Conservation (phyloP, 768 basidiomycete species). For the Mycena maculata region DNA sequence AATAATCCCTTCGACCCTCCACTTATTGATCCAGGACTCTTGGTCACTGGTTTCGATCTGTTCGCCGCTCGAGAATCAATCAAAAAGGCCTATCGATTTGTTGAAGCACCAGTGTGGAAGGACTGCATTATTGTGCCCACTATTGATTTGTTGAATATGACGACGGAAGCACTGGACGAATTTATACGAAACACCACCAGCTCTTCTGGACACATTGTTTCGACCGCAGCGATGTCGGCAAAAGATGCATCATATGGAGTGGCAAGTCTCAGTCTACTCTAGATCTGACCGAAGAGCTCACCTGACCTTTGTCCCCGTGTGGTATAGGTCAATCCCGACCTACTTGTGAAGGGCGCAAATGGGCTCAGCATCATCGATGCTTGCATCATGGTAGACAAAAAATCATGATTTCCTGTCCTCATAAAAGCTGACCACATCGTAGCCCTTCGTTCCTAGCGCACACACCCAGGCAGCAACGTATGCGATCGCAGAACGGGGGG, state of each 20-base stretch:
- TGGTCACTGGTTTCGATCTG: slow-evolving; percentile 29
- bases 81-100: slow-evolving; percentile 38
- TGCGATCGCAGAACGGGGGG: slow-evolving; percentile 2
- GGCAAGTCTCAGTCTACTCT: slow-evolving; percentile 9
- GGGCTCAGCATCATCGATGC: slow-evolving; percentile 53
- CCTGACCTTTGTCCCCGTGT: slow-evolving; percentile 4
- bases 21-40: slow-evolving; percentile 41
- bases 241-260: slow-evolving; percentile 43
- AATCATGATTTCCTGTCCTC: neutral
- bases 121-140: slow-evolving; percentile 41
- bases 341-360: slow-evolving; percentile 46
- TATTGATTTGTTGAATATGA: slow-evolving; percentile 24
- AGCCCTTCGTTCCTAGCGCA: slow-evolving; percentile 18
- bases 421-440: neutral
- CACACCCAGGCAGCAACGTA: slow-evolving; percentile 26
- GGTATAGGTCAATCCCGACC: slow-evolving; percentile 41
- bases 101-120: slow-evolving; percentile 41
- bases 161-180: slow-evolving; percentile 39
- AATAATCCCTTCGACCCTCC: slow-evolving; percentile 42
- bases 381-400: slow-evolving; percentile 46
- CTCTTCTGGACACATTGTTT: slow-evolving; percentile 44
- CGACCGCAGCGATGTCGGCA: slow-evolving; percentile 45
- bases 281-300: slow-evolving; percentile 9
- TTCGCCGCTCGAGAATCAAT: slow-evolving; percentile 43
- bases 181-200: slow-evolving; percentile 37